phyloP scores from a whole-genome alignment of 768 basidiomycete genomes.

The Hypholoma fasciculare region DNA sequence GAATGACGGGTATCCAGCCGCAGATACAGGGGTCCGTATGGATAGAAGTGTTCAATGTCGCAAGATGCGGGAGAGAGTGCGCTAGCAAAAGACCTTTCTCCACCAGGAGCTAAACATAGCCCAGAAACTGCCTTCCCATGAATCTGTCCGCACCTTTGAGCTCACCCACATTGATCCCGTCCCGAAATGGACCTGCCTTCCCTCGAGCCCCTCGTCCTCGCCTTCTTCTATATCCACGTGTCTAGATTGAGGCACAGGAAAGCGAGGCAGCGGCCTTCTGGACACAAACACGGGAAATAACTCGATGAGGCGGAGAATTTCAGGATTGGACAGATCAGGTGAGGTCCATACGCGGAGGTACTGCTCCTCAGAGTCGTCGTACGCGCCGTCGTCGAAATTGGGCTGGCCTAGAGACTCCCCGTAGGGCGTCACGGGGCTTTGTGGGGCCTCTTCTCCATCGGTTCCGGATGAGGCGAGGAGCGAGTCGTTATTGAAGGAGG shows the following conservation, averaged over 20 bases:
- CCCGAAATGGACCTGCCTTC: slow-evolving; percentile 65
- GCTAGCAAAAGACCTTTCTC: slow-evolving; percentile 71
- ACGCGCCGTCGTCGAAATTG: slow-evolving; percentile 22
- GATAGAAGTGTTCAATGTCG: slow-evolving; percentile 14
- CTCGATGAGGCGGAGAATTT: slow-evolving; percentile 64
- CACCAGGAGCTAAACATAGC: slow-evolving; percentile 78
- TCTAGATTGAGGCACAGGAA: slow-evolving; percentile 44
- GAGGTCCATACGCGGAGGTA: slow-evolving; percentile 79
- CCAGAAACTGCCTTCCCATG: slow-evolving; percentile 82
- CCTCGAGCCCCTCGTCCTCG: slow-evolving; percentile 52
- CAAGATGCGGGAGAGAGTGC: slow-evolving; percentile 12
- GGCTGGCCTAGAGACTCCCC: slow-evolving; percentile 35
- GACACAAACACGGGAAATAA: slow-evolving; percentile 81
- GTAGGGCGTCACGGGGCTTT: slow-evolving; percentile 35
- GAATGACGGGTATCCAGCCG: slow-evolving; percentile 12
- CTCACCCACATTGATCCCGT: slow-evolving; percentile 88
- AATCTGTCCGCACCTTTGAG: slow-evolving; percentile 52
- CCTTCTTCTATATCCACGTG: slow-evolving; percentile 70
- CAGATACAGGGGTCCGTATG: slow-evolving; percentile 3
- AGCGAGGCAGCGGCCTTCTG: slow-evolving; percentile 69
- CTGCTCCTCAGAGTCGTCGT: slow-evolving; percentile 33
- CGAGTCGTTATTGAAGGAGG: slow-evolving; percentile 35
- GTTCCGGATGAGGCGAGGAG: slow-evolving; percentile 26
- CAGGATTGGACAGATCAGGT: slow-evolving; percentile 77
- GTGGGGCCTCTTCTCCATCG: slow-evolving; percentile 35